Evolutionary conservation across 345 rosid species (phyloP), one percentile per base, ranked within the genome.

Genomic region (Arabis alpina): DNA sequence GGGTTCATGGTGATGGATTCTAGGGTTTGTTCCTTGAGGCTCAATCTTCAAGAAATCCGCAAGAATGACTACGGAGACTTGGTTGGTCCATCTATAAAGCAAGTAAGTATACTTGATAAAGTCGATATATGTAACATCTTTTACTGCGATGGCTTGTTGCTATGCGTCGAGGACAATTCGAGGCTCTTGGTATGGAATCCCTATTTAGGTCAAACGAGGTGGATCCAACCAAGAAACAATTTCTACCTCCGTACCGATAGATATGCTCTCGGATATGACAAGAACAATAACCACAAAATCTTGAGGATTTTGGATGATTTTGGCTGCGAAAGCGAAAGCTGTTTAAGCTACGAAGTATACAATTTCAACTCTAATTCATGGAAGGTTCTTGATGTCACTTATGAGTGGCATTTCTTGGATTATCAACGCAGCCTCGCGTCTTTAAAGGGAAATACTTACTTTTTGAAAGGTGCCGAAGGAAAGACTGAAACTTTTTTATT

Each of bases 281-380:
- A 54, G 7, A 54, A 54, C 24, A 28, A 27, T 56, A 56, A 5
- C 61, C 61, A 36, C 14, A 56, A 56, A 37, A 56, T 56, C 61
- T 56, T 56, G 28, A 36, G 27, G 61, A 0, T 56, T 56, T 16
- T 10, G 44, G 42, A 16, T 7, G 13, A 36, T 36, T 34, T 14
- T 16, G 7, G 0, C 25, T 0, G 9, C 42, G 1, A 5, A 9
- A 8, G 2, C 12, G 1, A 5, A 9, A 8, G 2, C 6, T 6
- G 42, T 34, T 55, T 34, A 14, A 5, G 61, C 16, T 10, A 55
- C 28, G 28, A 56, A 11, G 37, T 37, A 3, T 37, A 56, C 28
- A 4, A 6, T 4, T 36, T 56, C 1, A 10, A 4, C 5, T 56
- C 44, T 10, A 16, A 10, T 16, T 15, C 44, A 56, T 56, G 61